phyloP scores from a whole-genome alignment of 2,329 filamentous ascomycete genomes.

The Neophaeococcomyces aloes region DNA sequence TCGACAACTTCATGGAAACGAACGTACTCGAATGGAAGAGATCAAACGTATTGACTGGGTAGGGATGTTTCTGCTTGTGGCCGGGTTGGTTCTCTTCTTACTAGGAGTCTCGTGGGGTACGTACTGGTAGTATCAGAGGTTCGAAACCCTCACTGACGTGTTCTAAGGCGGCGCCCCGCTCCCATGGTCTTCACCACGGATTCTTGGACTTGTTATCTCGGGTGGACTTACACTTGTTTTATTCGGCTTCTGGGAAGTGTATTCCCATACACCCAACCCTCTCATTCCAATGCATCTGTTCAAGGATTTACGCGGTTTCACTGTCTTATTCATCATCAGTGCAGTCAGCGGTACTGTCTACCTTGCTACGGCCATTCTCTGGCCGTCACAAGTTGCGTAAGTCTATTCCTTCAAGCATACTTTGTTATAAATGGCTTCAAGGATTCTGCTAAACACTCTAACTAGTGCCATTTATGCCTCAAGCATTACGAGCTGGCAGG shows the following conservation, averaged over 20 bases:
- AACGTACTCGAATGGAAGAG: conserved; percentile 27
- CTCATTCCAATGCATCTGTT: conserved; percentile 11
- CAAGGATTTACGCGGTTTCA: conserved; percentile 10
- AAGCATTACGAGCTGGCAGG: too few species aligned
- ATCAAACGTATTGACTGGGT: conserved; percentile 24
- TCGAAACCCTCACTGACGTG: background rate
- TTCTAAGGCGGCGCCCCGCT: background rate
- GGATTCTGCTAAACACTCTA: background rate
- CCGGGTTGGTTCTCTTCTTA: conserved; percentile 23
- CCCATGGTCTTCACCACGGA: conserved; percentile 19
- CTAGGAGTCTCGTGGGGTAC: conserved; percentile 25
- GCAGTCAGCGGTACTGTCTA: conserved; percentile 8
- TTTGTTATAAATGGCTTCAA: background rate
- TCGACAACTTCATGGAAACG: conserved; percentile 30
- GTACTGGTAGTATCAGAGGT: conserved; percentile 1
- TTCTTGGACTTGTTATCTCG: conserved; percentile 23
- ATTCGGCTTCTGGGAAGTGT: conserved; percentile 23
- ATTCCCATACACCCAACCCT: conserved; percentile 6
- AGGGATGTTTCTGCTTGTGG: conserved; percentile 22
- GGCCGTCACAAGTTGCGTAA: conserved; percentile 7
- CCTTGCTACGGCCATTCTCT: conserved; percentile 10
- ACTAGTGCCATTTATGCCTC: background rate
- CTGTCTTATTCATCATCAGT: conserved; percentile 9
- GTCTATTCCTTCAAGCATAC: background rate
- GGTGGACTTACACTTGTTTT: conserved; percentile 15